Conservation (phyloP, 148 eudicot genomes). For the Camellia granthamiana region DNA sequence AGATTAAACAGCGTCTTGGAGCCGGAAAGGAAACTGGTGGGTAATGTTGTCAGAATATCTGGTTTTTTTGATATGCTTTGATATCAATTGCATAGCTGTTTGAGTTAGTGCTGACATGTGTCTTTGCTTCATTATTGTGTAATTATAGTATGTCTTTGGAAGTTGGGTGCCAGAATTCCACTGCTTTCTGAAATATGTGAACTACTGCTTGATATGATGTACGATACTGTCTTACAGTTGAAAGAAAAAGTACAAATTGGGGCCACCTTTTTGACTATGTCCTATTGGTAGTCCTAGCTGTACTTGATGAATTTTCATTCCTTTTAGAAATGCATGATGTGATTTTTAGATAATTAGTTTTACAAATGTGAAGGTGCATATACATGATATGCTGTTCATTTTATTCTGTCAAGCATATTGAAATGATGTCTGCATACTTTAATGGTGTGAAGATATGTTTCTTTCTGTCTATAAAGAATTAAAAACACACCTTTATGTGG, state of each 20-base stretch:
- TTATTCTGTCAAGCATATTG: neutral
- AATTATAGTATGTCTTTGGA: neutral
- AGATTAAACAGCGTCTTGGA: constrained; percentile 95
- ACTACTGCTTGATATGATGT: neutral
- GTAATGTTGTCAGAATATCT: constrained; percentile 19
- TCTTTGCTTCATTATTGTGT: neutral
- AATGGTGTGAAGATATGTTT: neutral
- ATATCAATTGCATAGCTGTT: neutral
- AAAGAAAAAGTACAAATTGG: no score
- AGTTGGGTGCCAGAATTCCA: neutral
- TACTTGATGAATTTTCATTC: neutral
- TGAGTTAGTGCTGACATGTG: neutral
- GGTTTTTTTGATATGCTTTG: neutral
- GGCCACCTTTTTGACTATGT: neutral
- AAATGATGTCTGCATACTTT: neutral
- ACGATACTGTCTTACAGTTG: neutral
- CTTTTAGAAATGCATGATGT: neutral
- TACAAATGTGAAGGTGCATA: neutral
- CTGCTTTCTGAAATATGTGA: neutral
- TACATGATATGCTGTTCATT: neutral
- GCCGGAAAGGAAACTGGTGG: constrained; percentile 93
- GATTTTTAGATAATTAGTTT: neutral
- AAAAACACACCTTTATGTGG: neutral
- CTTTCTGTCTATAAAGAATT: neutral
- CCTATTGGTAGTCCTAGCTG: neutral